Evolutionary conservation across 1,139 yeast species (phyloP).

Genomic region (Insectozyma bohioensis): DNA sequence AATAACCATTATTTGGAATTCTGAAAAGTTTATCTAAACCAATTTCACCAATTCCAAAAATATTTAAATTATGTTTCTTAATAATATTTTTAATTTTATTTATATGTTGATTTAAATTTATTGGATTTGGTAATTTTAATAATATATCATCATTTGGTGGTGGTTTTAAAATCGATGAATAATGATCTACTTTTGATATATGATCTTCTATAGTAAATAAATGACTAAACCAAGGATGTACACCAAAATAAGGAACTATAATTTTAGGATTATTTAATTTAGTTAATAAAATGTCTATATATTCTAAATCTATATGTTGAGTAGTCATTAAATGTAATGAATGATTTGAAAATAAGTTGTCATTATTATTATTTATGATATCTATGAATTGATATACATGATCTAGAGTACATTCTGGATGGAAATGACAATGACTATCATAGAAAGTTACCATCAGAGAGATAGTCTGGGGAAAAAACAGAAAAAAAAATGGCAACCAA

Average conservation of each 20-base stretch:
- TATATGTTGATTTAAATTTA: constrained; percentile 40
- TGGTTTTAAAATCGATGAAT: constrained; percentile 49
- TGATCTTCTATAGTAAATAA: constrained; percentile 36
- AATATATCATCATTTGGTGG: constrained; percentile 43
- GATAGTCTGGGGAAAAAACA: too few species aligned
- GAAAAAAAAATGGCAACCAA: too few species aligned
- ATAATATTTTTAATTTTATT: constrained; percentile 22
- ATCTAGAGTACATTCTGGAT: constrained; percentile 15
- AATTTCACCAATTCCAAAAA: constrained; percentile 72
- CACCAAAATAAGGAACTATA: constrained; percentile 68
- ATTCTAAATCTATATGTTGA: constrained; percentile 47
- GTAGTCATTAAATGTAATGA: constrained; percentile 55
- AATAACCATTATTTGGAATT: constrained; percentile 60
- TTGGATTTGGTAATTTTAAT: constrained; percentile 60
- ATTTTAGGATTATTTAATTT: constrained; percentile 18
- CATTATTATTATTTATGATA: constrained; percentile 9
- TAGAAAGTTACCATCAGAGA: too few species aligned
- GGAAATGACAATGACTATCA: constrained; percentile 24
- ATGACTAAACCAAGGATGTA: constrained; percentile 92
- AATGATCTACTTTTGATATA: constrained; percentile 49
- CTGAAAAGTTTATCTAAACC: constrained; percentile 82
- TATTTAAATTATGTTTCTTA: constrained; percentile 19
- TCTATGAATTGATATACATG: constrained; percentile 13
- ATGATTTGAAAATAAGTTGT: constrained; percentile 4
- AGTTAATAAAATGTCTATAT: constrained; percentile 32